These are phyloP conservation scores for Xylariaceae sp. DNA, from an alignment of 2,329 filamentous ascomycete genomes.

Conservation along the genomic window DNA sequence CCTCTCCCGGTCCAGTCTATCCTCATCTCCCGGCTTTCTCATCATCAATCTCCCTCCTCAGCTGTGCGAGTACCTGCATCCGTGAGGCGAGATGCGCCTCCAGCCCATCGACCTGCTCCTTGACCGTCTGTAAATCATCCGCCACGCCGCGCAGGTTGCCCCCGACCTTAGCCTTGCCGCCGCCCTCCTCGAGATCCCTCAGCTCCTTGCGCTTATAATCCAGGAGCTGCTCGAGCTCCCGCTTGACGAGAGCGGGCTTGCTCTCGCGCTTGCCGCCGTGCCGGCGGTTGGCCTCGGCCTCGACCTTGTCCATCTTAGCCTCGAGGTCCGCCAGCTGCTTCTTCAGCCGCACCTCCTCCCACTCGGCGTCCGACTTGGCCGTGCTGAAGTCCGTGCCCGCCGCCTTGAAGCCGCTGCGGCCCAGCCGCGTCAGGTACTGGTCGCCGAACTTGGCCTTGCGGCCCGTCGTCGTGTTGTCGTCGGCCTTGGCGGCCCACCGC, in stretches of 20 bases:
- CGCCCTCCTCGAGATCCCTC: slow-evolving; percentile 74
- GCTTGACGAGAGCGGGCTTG: slow-evolving; percentile 90
- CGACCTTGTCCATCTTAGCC: slow-evolving; percentile 82
- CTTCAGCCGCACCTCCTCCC: slow-evolving; percentile 95
- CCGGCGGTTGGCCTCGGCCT: slow-evolving; percentile 70
- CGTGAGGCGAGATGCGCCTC: slow-evolving; percentile 81
- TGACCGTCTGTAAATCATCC: slow-evolving; percentile 89
- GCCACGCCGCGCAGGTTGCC: slow-evolving; percentile 76
- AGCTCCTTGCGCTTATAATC: slow-evolving; percentile 91
- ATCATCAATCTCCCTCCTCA: slow-evolving; percentile 84
- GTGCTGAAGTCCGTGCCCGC: slow-evolving; percentile 88
- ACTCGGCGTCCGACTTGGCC: slow-evolving; percentile 82
- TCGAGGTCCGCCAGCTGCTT: slow-evolving; percentile 91
- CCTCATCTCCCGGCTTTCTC: slow-evolving; percentile 68
- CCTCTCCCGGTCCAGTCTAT: slow-evolving; percentile 3
- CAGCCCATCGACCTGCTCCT: slow-evolving; percentile 90
- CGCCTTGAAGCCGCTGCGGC: slow-evolving; percentile 79
- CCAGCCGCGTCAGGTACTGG: slow-evolving; percentile 90
- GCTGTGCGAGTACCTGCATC: slow-evolving; percentile 74
- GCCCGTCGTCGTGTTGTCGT: slow-evolving; percentile 81
- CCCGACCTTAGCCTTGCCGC: slow-evolving; percentile 71
- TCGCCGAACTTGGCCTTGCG: slow-evolving; percentile 98
- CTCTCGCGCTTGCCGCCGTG: slow-evolving; percentile 68
- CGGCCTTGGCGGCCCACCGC: slow-evolving; percentile 79
- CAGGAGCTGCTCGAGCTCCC: slow-evolving; percentile 89